Evolutionary conservation across 2,329 filamentous ascomycete species (phyloP).

Genomic region (Aspergillus fumigatiaffinis): DNA sequence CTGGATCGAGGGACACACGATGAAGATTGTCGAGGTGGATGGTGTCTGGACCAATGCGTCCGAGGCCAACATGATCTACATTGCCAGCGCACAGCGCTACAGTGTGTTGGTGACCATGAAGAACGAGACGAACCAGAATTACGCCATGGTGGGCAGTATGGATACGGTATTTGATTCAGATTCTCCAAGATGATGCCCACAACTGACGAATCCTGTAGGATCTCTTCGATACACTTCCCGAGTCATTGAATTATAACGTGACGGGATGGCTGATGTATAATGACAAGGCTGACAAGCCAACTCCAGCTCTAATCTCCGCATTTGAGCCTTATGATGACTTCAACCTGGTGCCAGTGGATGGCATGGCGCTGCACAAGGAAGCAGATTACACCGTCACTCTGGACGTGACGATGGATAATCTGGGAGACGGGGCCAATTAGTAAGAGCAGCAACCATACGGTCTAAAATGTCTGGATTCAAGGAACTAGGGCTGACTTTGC

Average conservation of each 20-base stretch:
- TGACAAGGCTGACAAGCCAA: constrained; percentile 35
- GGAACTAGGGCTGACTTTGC: constrained; percentile 29
- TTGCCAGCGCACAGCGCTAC: constrained; percentile 62
- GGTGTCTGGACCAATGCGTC: constrained; percentile 61
- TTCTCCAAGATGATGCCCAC: constrained; percentile 14
- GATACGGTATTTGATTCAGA: constrained; percentile 48
- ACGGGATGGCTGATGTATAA: constrained; percentile 51
- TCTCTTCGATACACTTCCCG: constrained; percentile 66
- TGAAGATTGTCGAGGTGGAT: constrained; percentile 67
- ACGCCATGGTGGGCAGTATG: constrained; percentile 63
- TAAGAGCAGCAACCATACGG: constrained; percentile 55
- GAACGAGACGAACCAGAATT: constrained; percentile 58
- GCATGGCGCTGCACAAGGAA: constrained; percentile 2
- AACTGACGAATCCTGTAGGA: constrained; percentile 32
- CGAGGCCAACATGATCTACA: constrained; percentile 60
- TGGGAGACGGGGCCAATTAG: constrained; percentile 28
- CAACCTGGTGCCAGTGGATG: constrained; percentile 40
- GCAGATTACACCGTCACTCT: constrained; percentile 5
- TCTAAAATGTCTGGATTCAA: constrained; percentile 37
- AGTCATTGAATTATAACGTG: constrained; percentile 51
- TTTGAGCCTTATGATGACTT: constrained; percentile 60
- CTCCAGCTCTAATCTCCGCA: constrained; percentile 52
- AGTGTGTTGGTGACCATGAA: constrained; percentile 54
- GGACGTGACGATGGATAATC: constrained; percentile 56
- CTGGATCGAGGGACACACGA: constrained; percentile 48